Conservation (phyloP, 1,284 basidiomycete genomes). For the Gymnopus androsaceus region DNA sequence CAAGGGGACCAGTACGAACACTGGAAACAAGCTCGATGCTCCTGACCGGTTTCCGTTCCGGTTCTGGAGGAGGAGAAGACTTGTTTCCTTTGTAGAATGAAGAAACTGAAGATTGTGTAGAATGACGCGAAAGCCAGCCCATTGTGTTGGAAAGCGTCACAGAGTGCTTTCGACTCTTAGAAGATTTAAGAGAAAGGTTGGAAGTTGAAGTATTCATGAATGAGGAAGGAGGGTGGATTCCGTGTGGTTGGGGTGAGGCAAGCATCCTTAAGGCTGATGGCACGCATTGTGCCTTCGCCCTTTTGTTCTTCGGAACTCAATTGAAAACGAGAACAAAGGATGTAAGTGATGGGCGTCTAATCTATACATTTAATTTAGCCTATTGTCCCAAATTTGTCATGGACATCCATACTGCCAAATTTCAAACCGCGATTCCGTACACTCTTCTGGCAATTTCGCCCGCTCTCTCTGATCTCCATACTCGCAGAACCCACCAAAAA, state of each 20-base stretch:
- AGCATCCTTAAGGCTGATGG: constrained; percentile 13
- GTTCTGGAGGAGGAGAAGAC: constrained; percentile 43
- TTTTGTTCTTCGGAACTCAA: constrained; percentile 15
- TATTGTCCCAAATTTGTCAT: constrained; percentile 20
- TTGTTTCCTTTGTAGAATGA: constrained; percentile 37
- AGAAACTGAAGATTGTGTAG: constrained; percentile 32
- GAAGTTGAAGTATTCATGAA: constrained; percentile 7
- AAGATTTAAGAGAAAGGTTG: constrained; percentile 7
- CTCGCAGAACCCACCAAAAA: constrained; percentile 15
- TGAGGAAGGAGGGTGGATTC: constrained; percentile 13
- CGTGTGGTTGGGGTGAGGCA: constrained; percentile 24
- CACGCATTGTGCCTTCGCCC: constrained; percentile 16
- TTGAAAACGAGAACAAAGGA: constrained; percentile 15
- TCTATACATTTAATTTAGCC: background rate
- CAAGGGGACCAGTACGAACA: constrained; percentile 50
- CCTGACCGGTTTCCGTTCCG: constrained; percentile 56
- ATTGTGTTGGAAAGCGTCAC: constrained; percentile 48
- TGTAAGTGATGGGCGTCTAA: no score
- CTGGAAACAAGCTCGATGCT: constrained; percentile 41
- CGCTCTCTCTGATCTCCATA: constrained; percentile 61
- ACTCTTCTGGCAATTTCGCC: constrained; percentile 51
- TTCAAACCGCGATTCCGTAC: constrained; percentile 48
- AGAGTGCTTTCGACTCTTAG: constrained; percentile 28
- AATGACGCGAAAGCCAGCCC: constrained; percentile 49
- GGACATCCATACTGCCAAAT: constrained; percentile 42